Conservation (phyloP, 2,329 filamentous ascomycete genomes). For the Helicocarpus griseus region DNA sequence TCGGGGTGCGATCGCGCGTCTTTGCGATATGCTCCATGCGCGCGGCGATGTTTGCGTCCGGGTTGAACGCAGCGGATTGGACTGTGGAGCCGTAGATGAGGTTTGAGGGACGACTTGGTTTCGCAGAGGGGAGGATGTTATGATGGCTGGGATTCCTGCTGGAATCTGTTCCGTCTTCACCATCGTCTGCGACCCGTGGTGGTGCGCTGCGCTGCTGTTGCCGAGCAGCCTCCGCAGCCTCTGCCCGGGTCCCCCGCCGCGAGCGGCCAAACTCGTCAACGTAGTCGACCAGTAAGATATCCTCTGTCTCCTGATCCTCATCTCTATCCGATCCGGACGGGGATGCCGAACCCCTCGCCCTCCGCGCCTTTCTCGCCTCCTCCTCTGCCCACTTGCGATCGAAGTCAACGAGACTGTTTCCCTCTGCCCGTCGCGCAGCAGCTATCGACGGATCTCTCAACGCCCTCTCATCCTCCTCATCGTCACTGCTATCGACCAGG, state of each 20-base stretch:
- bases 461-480: slow-evolving; percentile 15
- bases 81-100: slow-evolving; percentile 81
- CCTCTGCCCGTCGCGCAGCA: slow-evolving; percentile 11
- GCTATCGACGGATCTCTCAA: slow-evolving; percentile 18
- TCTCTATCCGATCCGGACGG: slow-evolving; percentile 30
- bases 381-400: slow-evolving; percentile 88
- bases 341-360: slow-evolving; percentile 17
- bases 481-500: slow-evolving; percentile 39
- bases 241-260: slow-evolving; percentile 59
- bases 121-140: slow-evolving; percentile 17
- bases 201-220: slow-evolving; percentile 4
- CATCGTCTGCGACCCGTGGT: slow-evolving; percentile 14
- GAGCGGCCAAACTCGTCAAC: slow-evolving; percentile 88
- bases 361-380: slow-evolving; percentile 29
- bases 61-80: slow-evolving; percentile 73
- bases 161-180: slow-evolving; percentile 7
- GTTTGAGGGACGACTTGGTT: slow-evolving; percentile 49
- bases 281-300: slow-evolving; percentile 67
- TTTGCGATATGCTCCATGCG: slow-evolving; percentile 70
- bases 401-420: slow-evolving; percentile 70
- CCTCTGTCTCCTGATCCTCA: slow-evolving; percentile 30
- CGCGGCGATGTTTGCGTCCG: slow-evolving; percentile 52
- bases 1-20: slow-evolving; percentile 68
- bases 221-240: slow-evolving; percentile 57
- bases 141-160: slow-evolving; percentile 15